Evolutionary conservation across 2,329 filamentous ascomycete genomes (phyloP), one percentile per base, ranked within the genome.

Genomic region (Aspergillus neotritici): DNA sequence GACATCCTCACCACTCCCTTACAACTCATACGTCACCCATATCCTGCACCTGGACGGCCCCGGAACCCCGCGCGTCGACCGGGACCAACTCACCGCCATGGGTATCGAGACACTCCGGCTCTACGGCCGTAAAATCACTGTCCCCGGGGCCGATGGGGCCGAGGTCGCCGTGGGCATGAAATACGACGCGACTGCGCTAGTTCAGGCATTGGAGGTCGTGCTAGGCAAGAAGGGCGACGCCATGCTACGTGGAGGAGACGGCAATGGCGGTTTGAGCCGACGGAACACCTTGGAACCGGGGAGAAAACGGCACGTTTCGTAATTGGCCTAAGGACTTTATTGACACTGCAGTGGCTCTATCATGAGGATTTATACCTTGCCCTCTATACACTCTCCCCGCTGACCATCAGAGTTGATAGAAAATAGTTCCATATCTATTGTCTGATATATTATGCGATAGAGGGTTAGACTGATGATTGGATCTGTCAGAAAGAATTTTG

Each of bases 51-150:
- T 95, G 0, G 85, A 90, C 33, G 83, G 82, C 0, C 75, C 80
- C 0, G 78, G 77, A 0, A 82, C 83, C 15, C 90, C 90, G 0
- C 69, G 62, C 3, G 83, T 95, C 1, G 81, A 94, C 54, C 80
- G 74, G 38, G 75, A 75, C 5, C 76, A 75, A 42, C 71, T 96
- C 34, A 68, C 68, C 3, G 65, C 68, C 13, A 63, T 89, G 50
- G 89, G 89, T 0, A 87, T 97, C 32, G 84, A 89, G 56, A 82
- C 82, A 12, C 77, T 94, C 11, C 76, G 82, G 43, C 71, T 94
- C 1, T 91, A 93, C 61, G 89, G 88, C 2, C 77, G 83, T 30
- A 80, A 74, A 47, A 71, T 72, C 9, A 52, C 56, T 5, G 44
- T 41, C 0, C 63, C 25, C 3, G 31, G 14, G 5, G 30, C 64